Percentiles rank a stretch among this genome's conserved stretches.
Conservation (phyloP, 2,329 filamentous ascomycete species). For the Fusarium gaditjirri region DNA sequence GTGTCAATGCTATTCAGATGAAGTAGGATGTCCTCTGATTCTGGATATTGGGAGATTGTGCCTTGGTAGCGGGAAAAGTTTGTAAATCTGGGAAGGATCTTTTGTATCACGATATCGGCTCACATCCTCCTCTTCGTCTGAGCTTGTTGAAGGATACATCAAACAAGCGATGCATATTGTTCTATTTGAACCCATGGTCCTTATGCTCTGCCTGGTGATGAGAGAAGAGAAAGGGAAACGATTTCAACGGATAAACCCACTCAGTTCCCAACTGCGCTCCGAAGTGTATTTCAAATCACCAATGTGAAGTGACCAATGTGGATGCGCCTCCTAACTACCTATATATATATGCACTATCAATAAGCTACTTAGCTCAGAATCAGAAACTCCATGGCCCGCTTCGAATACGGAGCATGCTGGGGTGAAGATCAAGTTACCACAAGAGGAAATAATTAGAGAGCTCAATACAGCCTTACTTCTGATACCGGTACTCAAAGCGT, state of each 20-base stretch:
- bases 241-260: not conserved
- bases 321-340: not conserved
- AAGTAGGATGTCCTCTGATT: not conserved
- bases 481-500: not conserved
- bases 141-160: conserved; percentile 20
- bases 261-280: not conserved
- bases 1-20: not conserved
- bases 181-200: not conserved
- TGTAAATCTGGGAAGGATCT: conserved; percentile 16
- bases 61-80: conserved; percentile 20
- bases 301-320: not conserved
- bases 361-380: not conserved
- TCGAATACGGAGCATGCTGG: not conserved
- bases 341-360: not conserved
- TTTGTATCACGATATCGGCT: conserved; percentile 33
- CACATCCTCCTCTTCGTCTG: conserved; percentile 25
- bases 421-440: conserved; percentile 4
- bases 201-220: not conserved
- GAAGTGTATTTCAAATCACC: not conserved
- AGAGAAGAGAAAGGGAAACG: not conserved
- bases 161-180: conserved; percentile 16
- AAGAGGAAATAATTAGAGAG: conserved; percentile 37
- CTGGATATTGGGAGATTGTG: not conserved
- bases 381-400: not conserved
- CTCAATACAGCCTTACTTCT: conserved; percentile 1